Percentiles rank a stretch among this genome's conserved stretches.
Conservation (phyloP, 139 green algal genomes). For the Eudorina sp. region DNA sequence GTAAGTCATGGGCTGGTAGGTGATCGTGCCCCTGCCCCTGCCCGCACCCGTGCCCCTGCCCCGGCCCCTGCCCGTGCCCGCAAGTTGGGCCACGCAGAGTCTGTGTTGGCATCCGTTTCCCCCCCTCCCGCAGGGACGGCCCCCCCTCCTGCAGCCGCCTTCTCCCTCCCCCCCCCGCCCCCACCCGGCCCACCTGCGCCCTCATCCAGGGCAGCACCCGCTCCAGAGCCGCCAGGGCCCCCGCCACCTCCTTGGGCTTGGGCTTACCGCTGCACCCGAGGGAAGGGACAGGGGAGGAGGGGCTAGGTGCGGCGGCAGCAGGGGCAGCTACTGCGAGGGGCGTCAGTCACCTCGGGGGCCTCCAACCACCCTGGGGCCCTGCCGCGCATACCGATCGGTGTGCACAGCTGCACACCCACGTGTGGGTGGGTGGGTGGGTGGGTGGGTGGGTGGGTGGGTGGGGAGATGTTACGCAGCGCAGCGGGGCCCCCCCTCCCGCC, state of each 20-base stretch:
- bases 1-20: no score
- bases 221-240: neutral
- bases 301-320: neutral
- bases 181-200: neutral
- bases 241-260: slow-evolving; percentile 19
- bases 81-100: no score
- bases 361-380: no score
- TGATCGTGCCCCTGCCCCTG: no score
- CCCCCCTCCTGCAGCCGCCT: neutral
- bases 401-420: no score
- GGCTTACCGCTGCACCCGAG: neutral
- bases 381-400: no score
- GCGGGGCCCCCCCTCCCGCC: no score
- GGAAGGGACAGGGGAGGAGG: neutral
- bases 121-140: no score
- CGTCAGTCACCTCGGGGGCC: no score
- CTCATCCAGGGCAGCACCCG: neutral
- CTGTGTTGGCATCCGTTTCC: no score
- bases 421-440: neutral
- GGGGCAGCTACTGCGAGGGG: no score
- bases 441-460: neutral
- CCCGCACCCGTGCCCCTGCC: neutral
- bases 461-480: no score
- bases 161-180: neutral
- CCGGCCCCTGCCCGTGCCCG: neutral